A percentile compares a stretch with the other conserved stretches of the same genome.
These are phyloP conservation scores for Kazachstania viticola DNA, from an alignment of 805 yeast species.

Conservation along the genomic window DNA sequence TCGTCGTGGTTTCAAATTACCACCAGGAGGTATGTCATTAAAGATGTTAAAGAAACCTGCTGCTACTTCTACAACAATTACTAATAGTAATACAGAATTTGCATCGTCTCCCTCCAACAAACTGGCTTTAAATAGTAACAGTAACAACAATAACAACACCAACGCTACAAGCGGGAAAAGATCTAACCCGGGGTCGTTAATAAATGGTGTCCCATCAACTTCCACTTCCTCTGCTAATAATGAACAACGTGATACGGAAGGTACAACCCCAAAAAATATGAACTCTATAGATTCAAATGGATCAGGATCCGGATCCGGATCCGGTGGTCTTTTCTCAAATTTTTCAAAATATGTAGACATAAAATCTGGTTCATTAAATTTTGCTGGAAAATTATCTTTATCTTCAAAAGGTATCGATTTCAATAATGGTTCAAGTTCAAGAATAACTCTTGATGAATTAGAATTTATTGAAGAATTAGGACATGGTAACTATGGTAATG, in stretches of 20 bases:
- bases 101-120: conserved; percentile 20
- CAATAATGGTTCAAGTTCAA: conserved; percentile 74
- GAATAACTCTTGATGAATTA: conserved; percentile 75
- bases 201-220: conserved; percentile 23
- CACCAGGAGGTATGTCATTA: conserved; percentile 26
- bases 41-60: conserved; percentile 13
- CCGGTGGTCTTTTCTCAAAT: conserved; percentile 59
- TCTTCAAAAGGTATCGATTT: conserved; percentile 90
- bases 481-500: conserved; percentile 93
- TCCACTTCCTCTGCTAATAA: conserved; percentile 23
- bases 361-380: conserved; percentile 82
- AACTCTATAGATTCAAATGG: conserved; percentile 6
- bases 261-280: conserved; percentile 15
- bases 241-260: conserved; percentile 20
- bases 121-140: conserved; percentile 3
- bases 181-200: conserved; percentile 22
- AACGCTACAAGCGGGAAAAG: conserved; percentile 12
- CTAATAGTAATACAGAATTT: conserved; percentile 18
- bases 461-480: conserved; percentile 83
- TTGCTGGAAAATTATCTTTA: conserved; percentile 85
- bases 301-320: conserved; percentile 17
- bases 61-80: conserved; percentile 5
- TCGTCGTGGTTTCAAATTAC: conserved; percentile 75
- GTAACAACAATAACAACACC: conserved; percentile 4
- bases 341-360: conserved; percentile 84